These are phyloP conservation scores for Fusarium neocosmosporiellum DNA, from an alignment of 2,329 filamentous ascomycete genomes.

Conservation along the genomic window DNA sequence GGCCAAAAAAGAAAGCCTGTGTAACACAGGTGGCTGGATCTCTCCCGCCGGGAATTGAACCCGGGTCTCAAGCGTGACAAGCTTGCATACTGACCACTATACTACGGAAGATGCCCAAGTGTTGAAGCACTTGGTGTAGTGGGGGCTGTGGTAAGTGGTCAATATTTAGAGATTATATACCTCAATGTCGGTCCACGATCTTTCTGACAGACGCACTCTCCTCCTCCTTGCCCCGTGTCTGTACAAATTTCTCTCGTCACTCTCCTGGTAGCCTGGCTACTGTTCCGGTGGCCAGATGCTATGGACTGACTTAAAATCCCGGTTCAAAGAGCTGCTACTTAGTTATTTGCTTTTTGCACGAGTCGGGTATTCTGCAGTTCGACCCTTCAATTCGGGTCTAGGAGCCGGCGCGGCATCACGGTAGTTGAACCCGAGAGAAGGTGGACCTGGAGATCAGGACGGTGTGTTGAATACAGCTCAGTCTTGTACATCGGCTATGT, in stretches of 20 bases:
- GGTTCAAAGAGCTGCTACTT: not conserved
- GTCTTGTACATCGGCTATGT: not conserved
- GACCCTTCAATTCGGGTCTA: not conserved
- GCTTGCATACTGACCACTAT: conserved; percentile 22
- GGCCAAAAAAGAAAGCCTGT: not conserved
- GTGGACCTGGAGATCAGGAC: not conserved
- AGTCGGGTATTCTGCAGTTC: accelerated
- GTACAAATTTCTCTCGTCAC: no score
- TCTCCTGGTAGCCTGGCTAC: not conserved
- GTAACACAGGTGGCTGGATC: conserved; percentile 15
- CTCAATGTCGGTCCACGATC: accelerated
- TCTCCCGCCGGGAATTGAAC: conserved; percentile 23
- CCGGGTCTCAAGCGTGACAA: conserved; percentile 21
- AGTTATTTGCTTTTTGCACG: not conserved
- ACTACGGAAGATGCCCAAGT: conserved; percentile 13
- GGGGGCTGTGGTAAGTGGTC: not conserved
- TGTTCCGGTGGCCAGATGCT: not conserved
- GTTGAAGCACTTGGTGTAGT: conserved; percentile 9
- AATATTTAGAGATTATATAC: not conserved
- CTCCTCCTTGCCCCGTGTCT: not conserved
- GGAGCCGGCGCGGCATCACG: not conserved
- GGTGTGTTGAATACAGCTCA: not conserved
- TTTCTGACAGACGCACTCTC: not conserved
- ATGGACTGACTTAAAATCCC: not conserved
- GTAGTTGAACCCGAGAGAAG: not conserved